Evolutionary conservation across 495 filamentous ascomycete species (phyloP).

Genomic region (Paragyromitra xinjiangensis): DNA sequence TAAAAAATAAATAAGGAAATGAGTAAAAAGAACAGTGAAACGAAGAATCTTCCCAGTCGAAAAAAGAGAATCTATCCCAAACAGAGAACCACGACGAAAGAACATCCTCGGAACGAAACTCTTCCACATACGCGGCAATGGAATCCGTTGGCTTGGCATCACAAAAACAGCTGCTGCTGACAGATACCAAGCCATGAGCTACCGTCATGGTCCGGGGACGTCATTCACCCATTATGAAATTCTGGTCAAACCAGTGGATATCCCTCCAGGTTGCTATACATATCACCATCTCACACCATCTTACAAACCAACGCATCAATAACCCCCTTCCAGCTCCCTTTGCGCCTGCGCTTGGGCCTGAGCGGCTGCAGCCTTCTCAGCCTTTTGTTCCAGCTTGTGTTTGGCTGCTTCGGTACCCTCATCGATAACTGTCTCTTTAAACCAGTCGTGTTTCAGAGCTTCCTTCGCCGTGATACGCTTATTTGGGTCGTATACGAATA

Average conservation of each 20-base stretch:
- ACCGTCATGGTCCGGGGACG: constrained; percentile 30
- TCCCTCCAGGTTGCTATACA: constrained; percentile 51
- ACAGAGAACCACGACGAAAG: constrained; percentile 41
- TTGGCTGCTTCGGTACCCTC: constrained; percentile 93
- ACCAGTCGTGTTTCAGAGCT: constrained; percentile 93
- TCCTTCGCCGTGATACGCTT: constrained; percentile 90
- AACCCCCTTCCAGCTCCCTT: constrained; percentile 42
- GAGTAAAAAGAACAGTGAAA: constrained; percentile 31
- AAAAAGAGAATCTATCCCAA: constrained; percentile 47
- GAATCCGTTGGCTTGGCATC: constrained; percentile 18
- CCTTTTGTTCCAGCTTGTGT: constrained; percentile 68
- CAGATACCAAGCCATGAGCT: constrained; percentile 25
- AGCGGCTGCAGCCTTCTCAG: constrained; percentile 54
- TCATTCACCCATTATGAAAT: constrained; percentile 47
- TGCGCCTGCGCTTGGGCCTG: constrained; percentile 48
- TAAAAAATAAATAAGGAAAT: constrained; percentile 35
- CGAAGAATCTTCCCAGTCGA: constrained; percentile 38
- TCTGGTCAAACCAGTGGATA: constrained; percentile 42
- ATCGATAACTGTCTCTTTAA: constrained; percentile 82
- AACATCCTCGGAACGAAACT: constrained; percentile 34
- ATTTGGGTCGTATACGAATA: constrained; percentile 94
- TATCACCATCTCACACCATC: constrained; percentile 22
- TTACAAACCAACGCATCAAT: constrained; percentile 37
- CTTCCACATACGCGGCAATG: constrained; percentile 27
- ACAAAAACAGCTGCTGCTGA: constrained; percentile 26